Conservation (phyloP, 106 monocot genomes). For the Phalaenopsis aphrodite region DNA sequence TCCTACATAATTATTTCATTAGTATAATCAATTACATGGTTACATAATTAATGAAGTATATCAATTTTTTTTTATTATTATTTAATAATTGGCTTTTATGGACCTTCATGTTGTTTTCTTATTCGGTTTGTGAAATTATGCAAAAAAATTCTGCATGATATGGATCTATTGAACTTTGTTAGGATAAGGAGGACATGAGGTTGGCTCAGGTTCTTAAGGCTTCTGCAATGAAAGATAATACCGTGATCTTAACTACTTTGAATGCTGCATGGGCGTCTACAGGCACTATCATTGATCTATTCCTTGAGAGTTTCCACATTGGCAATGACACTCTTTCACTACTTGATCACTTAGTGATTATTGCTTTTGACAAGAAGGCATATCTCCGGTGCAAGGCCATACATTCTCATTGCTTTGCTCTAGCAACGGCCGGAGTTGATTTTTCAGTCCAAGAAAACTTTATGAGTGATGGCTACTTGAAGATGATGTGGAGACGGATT, state of each 20-base stretch:
- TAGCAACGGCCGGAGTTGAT: slow-evolving; percentile 40
- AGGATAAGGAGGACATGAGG: slow-evolving; percentile 36
- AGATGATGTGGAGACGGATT: slow-evolving; percentile 71
- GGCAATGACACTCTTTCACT: slow-evolving; percentile 41
- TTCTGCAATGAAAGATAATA: slow-evolving; percentile 48
- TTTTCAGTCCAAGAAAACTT: slow-evolving; percentile 58
- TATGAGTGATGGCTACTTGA: slow-evolving; percentile 54
- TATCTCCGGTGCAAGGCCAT: slow-evolving; percentile 42
- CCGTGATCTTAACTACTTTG: slow-evolving; percentile 56
- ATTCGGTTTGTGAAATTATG: background rate
- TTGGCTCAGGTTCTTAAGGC: slow-evolving; percentile 37
- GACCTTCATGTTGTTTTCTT: too few relatives aligned
- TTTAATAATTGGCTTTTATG: too few relatives aligned
- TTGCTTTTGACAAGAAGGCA: slow-evolving; percentile 46
- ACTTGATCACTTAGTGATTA: slow-evolving; percentile 54
- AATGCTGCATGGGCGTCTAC: slow-evolving; percentile 63
- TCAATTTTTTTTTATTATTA: background rate
- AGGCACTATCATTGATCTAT: slow-evolving; percentile 48
- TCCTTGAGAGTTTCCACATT: slow-evolving; percentile 51
- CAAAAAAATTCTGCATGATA: background rate
- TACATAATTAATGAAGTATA: background rate
- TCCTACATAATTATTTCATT: background rate
- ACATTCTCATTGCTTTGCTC: slow-evolving; percentile 47
- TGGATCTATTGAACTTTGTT: slow-evolving; percentile 7
- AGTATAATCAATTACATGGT: background rate